These are phyloP conservation scores for Aphanomyces stellatus DNA, from an alignment of 352 stramenopile genomes.

Conservation along the genomic window DNA sequence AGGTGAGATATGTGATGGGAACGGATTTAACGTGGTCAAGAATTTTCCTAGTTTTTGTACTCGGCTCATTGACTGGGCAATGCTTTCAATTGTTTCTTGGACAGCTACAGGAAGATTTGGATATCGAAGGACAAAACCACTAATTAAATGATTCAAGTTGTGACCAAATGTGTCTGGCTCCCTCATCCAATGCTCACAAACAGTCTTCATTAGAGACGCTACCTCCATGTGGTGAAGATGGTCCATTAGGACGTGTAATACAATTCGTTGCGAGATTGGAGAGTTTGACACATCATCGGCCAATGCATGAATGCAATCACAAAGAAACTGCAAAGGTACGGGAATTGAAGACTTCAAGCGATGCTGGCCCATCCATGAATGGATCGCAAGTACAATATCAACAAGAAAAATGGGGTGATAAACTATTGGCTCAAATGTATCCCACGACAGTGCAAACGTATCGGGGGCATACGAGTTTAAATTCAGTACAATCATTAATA, in stretches of 20 bases:
- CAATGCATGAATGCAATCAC: conserved; percentile 61
- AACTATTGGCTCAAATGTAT: background rate
- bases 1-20: conserved; percentile 40
- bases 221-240: background rate
- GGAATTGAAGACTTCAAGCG: background rate
- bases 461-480: background rate
- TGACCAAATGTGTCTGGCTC: conserved; percentile 61
- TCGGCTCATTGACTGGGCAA: conserved; percentile 26
- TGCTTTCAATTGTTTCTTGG: background rate
- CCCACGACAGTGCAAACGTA: background rate
- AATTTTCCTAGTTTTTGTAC: conserved; percentile 66
- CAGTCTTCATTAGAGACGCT: conserved; percentile 25
- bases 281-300: background rate
- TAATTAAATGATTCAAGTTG: conserved; percentile 65
- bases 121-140: conserved; percentile 57
- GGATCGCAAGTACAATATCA: background rate
- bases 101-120: conserved; percentile 14
- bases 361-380: background rate
- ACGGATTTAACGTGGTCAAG: conserved; percentile 50
- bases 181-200: conserved; percentile 58
- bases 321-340: conserved; percentile 49
- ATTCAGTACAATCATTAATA: background rate
- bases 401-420: background rate
- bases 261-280: background rate
- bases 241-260: background rate